phyloP scores from a whole-genome alignment of 768 basidiomycete species.

The Cystobasidium ongulense region DNA sequence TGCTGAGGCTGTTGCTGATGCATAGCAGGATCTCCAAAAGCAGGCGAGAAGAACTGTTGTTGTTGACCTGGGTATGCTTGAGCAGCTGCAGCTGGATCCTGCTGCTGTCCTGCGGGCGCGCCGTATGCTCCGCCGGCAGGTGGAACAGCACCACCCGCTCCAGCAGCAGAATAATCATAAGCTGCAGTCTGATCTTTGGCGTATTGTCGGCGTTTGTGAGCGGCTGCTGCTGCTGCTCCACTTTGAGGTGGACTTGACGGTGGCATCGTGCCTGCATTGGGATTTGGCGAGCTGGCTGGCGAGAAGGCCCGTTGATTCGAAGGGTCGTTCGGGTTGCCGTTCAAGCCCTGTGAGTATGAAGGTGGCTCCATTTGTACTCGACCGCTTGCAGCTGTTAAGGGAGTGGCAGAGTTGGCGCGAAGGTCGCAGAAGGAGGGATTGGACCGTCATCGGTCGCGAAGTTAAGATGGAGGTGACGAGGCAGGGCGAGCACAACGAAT shows the following conservation, averaged over 20 bases:
- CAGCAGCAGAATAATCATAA: slow-evolving; percentile 56
- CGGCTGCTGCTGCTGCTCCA: slow-evolving; percentile 50
- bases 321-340: slow-evolving; percentile 1
- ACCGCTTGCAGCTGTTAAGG: slow-evolving; percentile 47
- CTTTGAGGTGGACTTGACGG: slow-evolving; percentile 48
- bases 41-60: slow-evolving; percentile 42
- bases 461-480: not conserved
- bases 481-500: not conserved
- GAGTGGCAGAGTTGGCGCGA: not conserved
- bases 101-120: not conserved
- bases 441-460: not conserved
- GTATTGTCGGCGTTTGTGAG: slow-evolving; percentile 59
- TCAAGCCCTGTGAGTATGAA: slow-evolving; percentile 37
- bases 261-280: slow-evolving; percentile 49
- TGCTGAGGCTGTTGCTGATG: slow-evolving; percentile 49
- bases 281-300: slow-evolving; percentile 47
- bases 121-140: slow-evolving; percentile 48
- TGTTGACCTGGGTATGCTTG: slow-evolving; percentile 50
- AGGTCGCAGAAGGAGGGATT: not conserved
- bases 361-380: slow-evolving; percentile 86
- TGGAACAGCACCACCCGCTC: slow-evolving; percentile 53
- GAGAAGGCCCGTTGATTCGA: slow-evolving; percentile 43
- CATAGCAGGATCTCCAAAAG: slow-evolving; percentile 52
- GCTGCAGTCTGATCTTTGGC: slow-evolving; percentile 87
- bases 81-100: not conserved